Evolutionary conservation across 306 rosid species (phyloP).

Genomic region (Pyrus betulifolia): DNA sequence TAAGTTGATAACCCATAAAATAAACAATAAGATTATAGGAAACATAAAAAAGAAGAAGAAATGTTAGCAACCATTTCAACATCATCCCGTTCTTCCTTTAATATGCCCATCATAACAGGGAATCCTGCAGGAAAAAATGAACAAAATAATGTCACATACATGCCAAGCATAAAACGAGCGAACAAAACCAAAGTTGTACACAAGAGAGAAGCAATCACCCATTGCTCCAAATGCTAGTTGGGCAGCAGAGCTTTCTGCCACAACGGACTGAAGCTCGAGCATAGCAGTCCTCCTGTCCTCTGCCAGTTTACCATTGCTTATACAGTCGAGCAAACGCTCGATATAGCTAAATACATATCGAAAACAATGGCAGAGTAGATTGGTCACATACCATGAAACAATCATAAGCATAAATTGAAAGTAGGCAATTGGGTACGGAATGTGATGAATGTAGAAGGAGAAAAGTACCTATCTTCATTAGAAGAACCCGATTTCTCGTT

Average conservation of each 20-base stretch:
- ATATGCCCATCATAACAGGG: slow-evolving; percentile 65
- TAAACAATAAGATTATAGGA: not conserved
- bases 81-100: slow-evolving; percentile 89
- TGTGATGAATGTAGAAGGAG: not conserved
- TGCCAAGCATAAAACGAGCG: not conserved
- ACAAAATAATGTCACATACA: slow-evolving; percentile 3
- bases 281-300: slow-evolving; percentile 87
- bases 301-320: slow-evolving; percentile 81
- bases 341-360: slow-evolving; percentile 45
- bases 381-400: not conserved
- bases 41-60: not conserved
- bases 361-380: not conserved
- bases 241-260: slow-evolving; percentile 59
- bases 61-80: slow-evolving; percentile 68
- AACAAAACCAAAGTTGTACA: not conserved
- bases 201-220: slow-evolving; percentile 44
- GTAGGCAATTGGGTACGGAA: too few species aligned
- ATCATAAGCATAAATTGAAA: not conserved
- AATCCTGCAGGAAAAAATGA: slow-evolving; percentile 47
- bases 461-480: slow-evolving; percentile 64
- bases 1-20: not conserved
- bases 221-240: slow-evolving; percentile 93
- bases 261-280: slow-evolving; percentile 84
- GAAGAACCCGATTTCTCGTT: slow-evolving; percentile 68
- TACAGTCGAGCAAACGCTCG: slow-evolving; percentile 82